These are phyloP conservation scores for Pulveroboletus sp. DNA, from an alignment of 768 basidiomycete genomes.

Conservation along the genomic window DNA sequence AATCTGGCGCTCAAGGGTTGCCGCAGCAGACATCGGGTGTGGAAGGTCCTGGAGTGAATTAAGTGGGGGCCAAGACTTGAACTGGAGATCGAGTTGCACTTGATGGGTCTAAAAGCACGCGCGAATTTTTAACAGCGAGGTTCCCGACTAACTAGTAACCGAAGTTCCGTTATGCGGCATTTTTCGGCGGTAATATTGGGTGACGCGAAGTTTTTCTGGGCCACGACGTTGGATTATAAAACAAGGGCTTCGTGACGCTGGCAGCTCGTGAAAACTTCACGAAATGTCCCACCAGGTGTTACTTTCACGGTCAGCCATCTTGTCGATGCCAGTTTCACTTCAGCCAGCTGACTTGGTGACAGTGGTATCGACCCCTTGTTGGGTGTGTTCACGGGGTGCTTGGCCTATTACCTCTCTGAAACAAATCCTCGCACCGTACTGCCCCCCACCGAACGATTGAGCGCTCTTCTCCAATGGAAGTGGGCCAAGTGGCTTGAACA, in stretches of 20 bases:
- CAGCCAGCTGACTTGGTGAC: constrained; percentile 5
- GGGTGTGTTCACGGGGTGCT: constrained; percentile 71
- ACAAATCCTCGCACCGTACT: constrained; percentile 71
- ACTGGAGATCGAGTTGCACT: constrained; percentile 2
- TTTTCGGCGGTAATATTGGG: constrained; percentile 23
- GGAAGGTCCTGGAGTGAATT: neutral
- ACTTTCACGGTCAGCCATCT: constrained; percentile 29
- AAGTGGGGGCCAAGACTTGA: neutral
- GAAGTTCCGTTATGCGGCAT: constrained; percentile 25
- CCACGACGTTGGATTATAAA: neutral
- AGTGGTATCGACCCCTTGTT: constrained; percentile 70
- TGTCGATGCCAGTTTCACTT: neutral
- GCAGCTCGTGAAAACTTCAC: no score
- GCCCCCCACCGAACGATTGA: constrained; percentile 50
- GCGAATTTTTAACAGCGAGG: constrained; percentile 26
- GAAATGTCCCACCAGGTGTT: constrained; percentile 42
- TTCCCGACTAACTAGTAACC: constrained; percentile 13
- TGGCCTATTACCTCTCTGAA: constrained; percentile 80
- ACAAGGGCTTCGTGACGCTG: no score
- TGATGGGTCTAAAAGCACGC: constrained; percentile 1
- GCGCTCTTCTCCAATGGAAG: constrained; percentile 63
- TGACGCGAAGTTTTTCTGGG: constrained; percentile 1
- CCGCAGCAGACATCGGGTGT: constrained; percentile 42
- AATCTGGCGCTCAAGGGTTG: constrained; percentile 75
- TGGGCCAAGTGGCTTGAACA: constrained; percentile 43